These are phyloP conservation scores for Kwoniella botswanensis DNA, from an alignment of 768 basidiomycete genomes.

Conservation along the genomic window DNA sequence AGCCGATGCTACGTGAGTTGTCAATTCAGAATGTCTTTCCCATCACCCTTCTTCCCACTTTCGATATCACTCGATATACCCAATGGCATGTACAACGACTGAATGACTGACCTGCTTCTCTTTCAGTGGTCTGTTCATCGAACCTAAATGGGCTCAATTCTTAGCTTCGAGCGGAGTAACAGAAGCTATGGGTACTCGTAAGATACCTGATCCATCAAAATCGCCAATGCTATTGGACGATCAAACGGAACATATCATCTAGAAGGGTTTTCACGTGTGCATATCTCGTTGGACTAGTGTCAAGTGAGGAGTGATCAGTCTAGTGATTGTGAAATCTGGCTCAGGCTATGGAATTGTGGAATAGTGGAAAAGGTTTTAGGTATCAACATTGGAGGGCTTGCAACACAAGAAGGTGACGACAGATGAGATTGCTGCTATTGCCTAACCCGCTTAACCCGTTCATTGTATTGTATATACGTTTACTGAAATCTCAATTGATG, in stretches of 20 bases:
- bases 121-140: constrained; percentile 77
- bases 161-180: constrained; percentile 68
- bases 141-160: constrained; percentile 83
- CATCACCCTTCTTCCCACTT: background rate
- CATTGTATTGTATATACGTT: no score
- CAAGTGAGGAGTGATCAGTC: no score
- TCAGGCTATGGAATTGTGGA: no score
- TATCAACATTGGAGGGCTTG: no score
- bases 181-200: constrained; percentile 69
- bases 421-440: no score
- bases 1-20: constrained; percentile 77
- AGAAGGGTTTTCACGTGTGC: background rate
- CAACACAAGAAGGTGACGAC: no score
- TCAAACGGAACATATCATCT: constrained; percentile 31
- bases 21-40: background rate
- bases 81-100: background rate
- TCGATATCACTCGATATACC: background rate
- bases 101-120: background rate
- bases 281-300: no score
- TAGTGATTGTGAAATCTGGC: no score
- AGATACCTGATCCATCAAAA: constrained; percentile 43
- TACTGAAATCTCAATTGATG: no score
- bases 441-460: no score
- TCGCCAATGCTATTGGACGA: constrained; percentile 37
- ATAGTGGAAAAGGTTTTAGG: no score